Base-by-base conservation (phyloP, 805 yeast species). In the Komagataella pseudopastoris region DNA sequence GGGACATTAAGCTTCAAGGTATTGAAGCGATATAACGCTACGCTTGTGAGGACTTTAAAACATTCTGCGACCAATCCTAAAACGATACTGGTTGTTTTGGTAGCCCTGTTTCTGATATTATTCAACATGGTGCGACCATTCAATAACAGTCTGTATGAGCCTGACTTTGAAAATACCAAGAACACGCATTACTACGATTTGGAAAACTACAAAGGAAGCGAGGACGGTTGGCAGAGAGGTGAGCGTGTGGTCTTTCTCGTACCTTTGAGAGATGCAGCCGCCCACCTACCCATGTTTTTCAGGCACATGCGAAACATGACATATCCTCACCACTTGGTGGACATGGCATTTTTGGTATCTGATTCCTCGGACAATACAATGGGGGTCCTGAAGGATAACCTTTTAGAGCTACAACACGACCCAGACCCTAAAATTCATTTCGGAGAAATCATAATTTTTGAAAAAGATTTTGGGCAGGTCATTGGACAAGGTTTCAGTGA, bases 401-500 rank as follows among this genome's bases (percentile, higher is more conserved):
- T 90, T 56, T 69, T 71, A 53, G 78, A 69, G 23, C 71, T 86
- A 45, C 98, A 91, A 68, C 71, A 70, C 45, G 80, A 82, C 58
- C 74, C 78, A 22, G 83, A 87, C 68, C 66, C 68, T 18, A 53
- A 70, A n/a, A 71, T 76, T 71, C 77, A 82, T 54, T 87, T 86
- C 66, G 96, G 96, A 43, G 80, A 81, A 58, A 86, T 88, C 51
- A 96, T 88, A 64, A 88, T 89, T 50, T 88, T 71, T 63, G 93
- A 88, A 65, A 90, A 88, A 63, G 96, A 91, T 67, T 90, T 90
- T 63, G 97, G 97, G 47, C 96, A 90, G 63, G 77, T 78, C 48
- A 84, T 91, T 55, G 96, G 97, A 53, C 98, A 91, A 69, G 85
- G 91, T 20, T 89, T 91, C 61, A 78, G 86, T 54, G 97, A 89